phyloP scores from a whole-genome alignment of 2,329 filamentous ascomycete species.

The Zymoseptoria pseudotritici region DNA sequence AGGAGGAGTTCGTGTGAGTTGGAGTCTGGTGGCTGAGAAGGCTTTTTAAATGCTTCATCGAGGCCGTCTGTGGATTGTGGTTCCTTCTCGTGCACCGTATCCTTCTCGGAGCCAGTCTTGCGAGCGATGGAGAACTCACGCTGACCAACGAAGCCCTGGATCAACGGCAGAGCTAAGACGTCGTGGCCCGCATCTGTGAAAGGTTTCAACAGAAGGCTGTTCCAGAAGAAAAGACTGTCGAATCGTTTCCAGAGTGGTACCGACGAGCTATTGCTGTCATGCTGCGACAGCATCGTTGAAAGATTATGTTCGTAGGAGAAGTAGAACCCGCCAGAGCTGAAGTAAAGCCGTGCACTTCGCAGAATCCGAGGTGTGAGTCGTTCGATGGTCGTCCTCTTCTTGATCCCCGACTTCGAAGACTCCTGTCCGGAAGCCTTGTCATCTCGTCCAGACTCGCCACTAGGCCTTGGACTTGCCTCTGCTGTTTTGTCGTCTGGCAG shows the following conservation, averaged over 20 bases:
- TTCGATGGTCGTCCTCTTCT: slow-evolving; percentile 19
- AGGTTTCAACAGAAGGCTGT: slow-evolving; percentile 63
- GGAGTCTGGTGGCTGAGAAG: slow-evolving; percentile 1
- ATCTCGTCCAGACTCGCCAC: background rate
- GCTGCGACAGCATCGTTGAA: slow-evolving; percentile 54
- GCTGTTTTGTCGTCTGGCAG: slow-evolving; percentile 9
- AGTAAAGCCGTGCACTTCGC: slow-evolving; percentile 74
- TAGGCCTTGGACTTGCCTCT: background rate
- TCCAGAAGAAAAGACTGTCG: slow-evolving; percentile 79
- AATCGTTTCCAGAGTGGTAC: slow-evolving; percentile 63
- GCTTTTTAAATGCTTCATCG: slow-evolving; percentile 4
- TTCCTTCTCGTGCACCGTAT: slow-evolving; percentile 20
- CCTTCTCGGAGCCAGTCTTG: slow-evolving; percentile 20
- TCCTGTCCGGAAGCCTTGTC: background rate
- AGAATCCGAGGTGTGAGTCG: slow-evolving; percentile 73
- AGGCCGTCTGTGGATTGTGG: slow-evolving; percentile 13
- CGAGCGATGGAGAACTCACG: slow-evolving; percentile 55
- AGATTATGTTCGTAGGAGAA: slow-evolving; percentile 94
- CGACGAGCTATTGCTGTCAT: slow-evolving; percentile 36
- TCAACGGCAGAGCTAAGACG: slow-evolving; percentile 66
- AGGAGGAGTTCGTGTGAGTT: slow-evolving; percentile 54
- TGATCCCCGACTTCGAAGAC: background rate
- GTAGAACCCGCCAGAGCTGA: slow-evolving; percentile 78
- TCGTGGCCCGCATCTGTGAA: slow-evolving; percentile 70
- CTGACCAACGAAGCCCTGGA: slow-evolving; percentile 94